Percentiles rank a stretch among this genome's conserved stretches.
Evolutionary conservation across 805 yeast species (phyloP).

Genomic region (Komagataella pastoris): DNA sequence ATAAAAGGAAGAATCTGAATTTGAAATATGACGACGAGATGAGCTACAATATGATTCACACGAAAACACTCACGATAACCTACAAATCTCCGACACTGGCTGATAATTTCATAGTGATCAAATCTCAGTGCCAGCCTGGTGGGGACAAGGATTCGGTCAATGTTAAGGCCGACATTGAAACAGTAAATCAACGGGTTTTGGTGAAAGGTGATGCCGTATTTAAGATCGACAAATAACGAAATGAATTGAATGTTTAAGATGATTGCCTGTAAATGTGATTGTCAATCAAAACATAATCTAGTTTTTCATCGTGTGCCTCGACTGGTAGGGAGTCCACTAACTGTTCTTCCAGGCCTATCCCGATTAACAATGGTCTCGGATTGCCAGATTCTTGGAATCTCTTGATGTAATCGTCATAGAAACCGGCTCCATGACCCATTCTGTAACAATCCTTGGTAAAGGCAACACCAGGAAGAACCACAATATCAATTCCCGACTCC

Average conservation of each 20-base stretch:
- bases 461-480: conserved; percentile 80
- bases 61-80: conserved; percentile 30
- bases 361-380: conserved; percentile 33
- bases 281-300: conserved; percentile 42
- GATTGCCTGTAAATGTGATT: conserved; percentile 10
- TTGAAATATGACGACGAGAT: conserved; percentile 20
- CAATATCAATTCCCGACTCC: conserved; percentile 42
- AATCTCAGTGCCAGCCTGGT: conserved; percentile 24
- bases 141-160: conserved; percentile 20
- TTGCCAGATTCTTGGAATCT: conserved; percentile 26
- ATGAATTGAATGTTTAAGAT: neutral
- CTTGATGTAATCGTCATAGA: conserved; percentile 65
- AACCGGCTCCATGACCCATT: conserved; percentile 90
- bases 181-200: conserved; percentile 35
- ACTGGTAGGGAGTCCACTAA: conserved; percentile 34
- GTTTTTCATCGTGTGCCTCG: conserved; percentile 49
- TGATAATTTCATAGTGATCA: conserved; percentile 60
- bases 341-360: conserved; percentile 57
- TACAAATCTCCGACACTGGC: conserved; percentile 70
- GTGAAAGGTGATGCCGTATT: conserved; percentile 39
- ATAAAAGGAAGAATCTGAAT: conserved; percentile 9
- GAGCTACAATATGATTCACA: conserved; percentile 23
- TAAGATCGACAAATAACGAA: neutral
- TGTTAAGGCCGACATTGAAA: conserved; percentile 40
- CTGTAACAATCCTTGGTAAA: conserved; percentile 38